A percentile compares a stretch with the other conserved stretches of the same genome.
phyloP scores from a whole-genome alignment of 225 moss, liverwort and hornwort species.

The Straminergon stramineum region DNA sequence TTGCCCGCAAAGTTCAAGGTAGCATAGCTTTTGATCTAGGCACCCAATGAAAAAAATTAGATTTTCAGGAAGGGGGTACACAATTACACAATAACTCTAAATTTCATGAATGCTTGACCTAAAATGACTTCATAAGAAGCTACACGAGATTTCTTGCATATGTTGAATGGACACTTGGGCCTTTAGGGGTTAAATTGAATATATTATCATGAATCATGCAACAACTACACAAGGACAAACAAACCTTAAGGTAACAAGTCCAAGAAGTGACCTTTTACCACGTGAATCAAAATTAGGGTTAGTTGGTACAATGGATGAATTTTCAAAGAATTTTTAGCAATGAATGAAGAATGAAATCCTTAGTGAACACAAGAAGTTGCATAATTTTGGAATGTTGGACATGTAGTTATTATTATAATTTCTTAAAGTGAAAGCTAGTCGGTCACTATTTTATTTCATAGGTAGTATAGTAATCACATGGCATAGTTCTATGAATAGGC shows the following conservation, averaged over 20 bases:
- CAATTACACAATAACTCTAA: too few relatives aligned
- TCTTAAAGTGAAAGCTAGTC: neutral
- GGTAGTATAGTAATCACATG: neutral
- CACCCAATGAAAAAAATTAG: too few relatives aligned
- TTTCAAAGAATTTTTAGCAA: neutral
- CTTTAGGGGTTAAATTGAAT: too few relatives aligned
- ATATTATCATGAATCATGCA: neutral
- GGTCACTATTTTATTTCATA: neutral
- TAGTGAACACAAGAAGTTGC: fast-evolving
- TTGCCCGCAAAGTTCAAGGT: too few relatives aligned
- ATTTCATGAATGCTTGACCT: too few relatives aligned
- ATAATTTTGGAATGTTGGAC: neutral
- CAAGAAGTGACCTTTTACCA: fast-evolving
- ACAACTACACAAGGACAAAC: neutral
- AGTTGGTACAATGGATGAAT: neutral
- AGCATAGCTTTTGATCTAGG: too few relatives aligned
- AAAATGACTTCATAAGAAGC: too few relatives aligned
- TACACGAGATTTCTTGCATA: too few relatives aligned
- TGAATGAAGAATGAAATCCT: neutral
- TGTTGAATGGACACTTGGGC: too few relatives aligned
- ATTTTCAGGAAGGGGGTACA: too few relatives aligned
- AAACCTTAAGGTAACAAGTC: neutral
- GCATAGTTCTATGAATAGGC: neutral
- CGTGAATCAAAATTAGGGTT: neutral
- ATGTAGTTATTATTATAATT: neutral